Percentiles rank a stretch among this genome's conserved stretches.
phyloP scores from a whole-genome alignment of 768 basidiomycete genomes.

The Amanita muscaria region DNA sequence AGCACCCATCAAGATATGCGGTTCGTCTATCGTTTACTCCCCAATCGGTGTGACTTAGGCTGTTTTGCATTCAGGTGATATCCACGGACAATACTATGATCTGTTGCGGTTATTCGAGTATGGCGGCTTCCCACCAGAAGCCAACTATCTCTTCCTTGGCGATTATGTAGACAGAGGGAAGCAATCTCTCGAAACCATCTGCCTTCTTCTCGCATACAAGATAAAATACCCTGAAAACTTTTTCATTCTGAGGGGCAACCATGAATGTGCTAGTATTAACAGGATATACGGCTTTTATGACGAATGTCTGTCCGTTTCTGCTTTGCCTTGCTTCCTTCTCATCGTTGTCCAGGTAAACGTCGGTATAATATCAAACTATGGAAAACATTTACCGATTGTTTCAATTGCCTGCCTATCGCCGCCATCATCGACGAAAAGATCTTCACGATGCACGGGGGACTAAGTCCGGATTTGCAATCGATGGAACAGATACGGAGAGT shows the following conservation, averaged over 20 bases:
- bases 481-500: conserved; percentile 99
- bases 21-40: conserved; percentile 38
- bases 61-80: conserved; percentile 62
- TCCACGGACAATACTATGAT: conserved; percentile 99
- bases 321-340: conserved; percentile 9
- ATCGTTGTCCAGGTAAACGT: conserved; percentile 72
- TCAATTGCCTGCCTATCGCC: conserved; percentile 98
- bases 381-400: conserved; percentile 99
- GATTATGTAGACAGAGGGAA: conserved; percentile 99
- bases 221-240: conserved; percentile 99
- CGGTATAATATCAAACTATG: conserved; percentile 99
- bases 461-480: conserved; percentile 94
- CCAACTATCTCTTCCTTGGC: conserved; percentile 98
- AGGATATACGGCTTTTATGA: conserved; percentile 99
- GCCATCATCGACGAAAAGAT: conserved; percentile 99
- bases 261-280: conserved; percentile 99
- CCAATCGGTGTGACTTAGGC: conserved; percentile 7
- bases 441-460: conserved; percentile 98
- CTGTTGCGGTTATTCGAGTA: conserved; percentile 97
- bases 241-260: conserved; percentile 97
- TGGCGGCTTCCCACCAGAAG: conserved; percentile 98
- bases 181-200: conserved; percentile 99
- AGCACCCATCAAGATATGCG: conserved; percentile 99
- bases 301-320: conserved; percentile 65
- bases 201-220: conserved; percentile 97